Evolutionary conservation across 2,329 filamentous ascomycete genomes (phyloP), one percentile per base, ranked within the genome.

Genomic region (Fonsecaea monophora): DNA sequence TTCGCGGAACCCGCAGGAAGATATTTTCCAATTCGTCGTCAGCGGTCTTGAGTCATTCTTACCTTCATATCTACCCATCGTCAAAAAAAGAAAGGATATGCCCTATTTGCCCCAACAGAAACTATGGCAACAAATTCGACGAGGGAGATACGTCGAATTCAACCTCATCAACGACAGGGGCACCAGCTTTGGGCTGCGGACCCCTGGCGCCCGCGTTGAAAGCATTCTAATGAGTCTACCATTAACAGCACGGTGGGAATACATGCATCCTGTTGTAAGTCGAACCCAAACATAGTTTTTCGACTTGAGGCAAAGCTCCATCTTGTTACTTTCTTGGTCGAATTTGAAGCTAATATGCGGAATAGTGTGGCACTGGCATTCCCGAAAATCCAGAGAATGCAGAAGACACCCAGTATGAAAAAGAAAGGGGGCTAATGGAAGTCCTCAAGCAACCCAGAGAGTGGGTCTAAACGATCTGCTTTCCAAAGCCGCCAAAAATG

Each of bases 151-250:
- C 77, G 95, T 99, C 70, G 95, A 99, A 81, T 99, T 99, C 80
- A 99, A 99, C 80, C 85, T 99, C 42, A 92, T 99, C 64, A 94
- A 99, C 80, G 95, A 99, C 81, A 88, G 95, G 32, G 95, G 95
- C 2, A 99, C 95, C 1, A 89, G 91, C 7, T 99, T 99, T 78
- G 95, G 95, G 1, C 82, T 99, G 70, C 95, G 95, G 75, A 97
- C 94, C 0, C 95, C 95, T 0, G 92, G 92, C 50, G 91, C 94
- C 5, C 86, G 95, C 68, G 89, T 99, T 2, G 95, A 99, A 84
- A 97, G 94, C 78, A 99, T 99, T 66, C 81, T 99, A 72, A 98
- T 99, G 93, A 97, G 92, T 80, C 82, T 99, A 77, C 95, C 95
- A 5, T 83, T 96, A 71, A 98, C 94, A 13, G 95, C 95, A 30